These are phyloP conservation scores for Pleurotus citrinopileatus DNA, from an alignment of 768 basidiomycete genomes.

Conservation along the genomic window DNA sequence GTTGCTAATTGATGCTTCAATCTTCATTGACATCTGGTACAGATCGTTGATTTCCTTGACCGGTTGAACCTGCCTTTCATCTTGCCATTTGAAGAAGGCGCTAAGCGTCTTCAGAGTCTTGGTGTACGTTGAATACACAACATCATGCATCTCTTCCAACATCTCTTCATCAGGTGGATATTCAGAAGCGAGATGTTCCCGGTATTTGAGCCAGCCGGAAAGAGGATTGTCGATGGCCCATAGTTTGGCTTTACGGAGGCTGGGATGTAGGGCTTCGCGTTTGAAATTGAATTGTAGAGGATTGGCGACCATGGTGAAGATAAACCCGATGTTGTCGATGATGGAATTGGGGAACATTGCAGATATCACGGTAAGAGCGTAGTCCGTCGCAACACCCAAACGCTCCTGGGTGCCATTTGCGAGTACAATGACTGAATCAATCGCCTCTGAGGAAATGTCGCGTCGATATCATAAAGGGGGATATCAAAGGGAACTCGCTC, in stretches of 20 bases:
- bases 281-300: constrained; percentile 21
- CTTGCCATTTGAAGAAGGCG: constrained; percentile 15
- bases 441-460: constrained; percentile 1
- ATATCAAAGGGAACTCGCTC: background rate
- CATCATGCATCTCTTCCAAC: constrained; percentile 1
- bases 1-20: constrained; percentile 11
- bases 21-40: constrained; percentile 12
- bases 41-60: constrained; percentile 13
- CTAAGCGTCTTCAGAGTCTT: constrained; percentile 15
- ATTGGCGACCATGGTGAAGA: constrained; percentile 21
- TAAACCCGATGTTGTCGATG: constrained; percentile 22
- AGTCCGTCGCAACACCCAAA: constrained; percentile 21
- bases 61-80: constrained; percentile 13
- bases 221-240: constrained; percentile 15
- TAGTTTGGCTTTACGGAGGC: constrained; percentile 6
- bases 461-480: background rate
- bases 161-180: background rate
- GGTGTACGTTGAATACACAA: constrained; percentile 1
- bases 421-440: constrained; percentile 26
- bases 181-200: background rate
- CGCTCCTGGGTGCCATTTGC: constrained; percentile 24
- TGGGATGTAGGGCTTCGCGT: constrained; percentile 12
- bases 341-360: constrained; percentile 23
- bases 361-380: constrained; percentile 19
- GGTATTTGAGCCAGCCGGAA: constrained; percentile 12